phyloP scores from a whole-genome alignment of 2,329 filamentous ascomycete species.

The Calonectria hongkongensis region DNA sequence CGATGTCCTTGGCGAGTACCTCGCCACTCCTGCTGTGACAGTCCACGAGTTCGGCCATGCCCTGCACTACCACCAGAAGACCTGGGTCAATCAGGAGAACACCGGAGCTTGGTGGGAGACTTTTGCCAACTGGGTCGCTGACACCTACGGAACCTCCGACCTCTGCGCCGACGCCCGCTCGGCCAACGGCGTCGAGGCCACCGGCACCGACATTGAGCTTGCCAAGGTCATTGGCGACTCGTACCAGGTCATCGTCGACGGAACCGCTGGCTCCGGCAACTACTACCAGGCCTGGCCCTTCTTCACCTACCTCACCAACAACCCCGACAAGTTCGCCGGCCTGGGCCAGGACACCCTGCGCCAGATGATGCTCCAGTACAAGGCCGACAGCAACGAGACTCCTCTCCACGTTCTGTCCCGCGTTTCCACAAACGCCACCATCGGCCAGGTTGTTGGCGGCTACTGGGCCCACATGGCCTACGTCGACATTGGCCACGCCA shows the following conservation, averaged over 20 bases:
- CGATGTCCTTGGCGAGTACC: conserved; percentile 64
- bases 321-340: conserved; percentile 65
- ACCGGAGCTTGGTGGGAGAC: conserved; percentile 73
- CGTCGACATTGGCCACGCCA: conserved; percentile 68
- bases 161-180: conserved; percentile 64
- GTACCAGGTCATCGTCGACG: conserved; percentile 69
- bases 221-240: conserved; percentile 68
- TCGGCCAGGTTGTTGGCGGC: conserved; percentile 65
- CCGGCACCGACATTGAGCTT: conserved; percentile 63
- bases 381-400: conserved; percentile 67
- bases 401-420: conserved; percentile 68
- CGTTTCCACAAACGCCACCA: conserved; percentile 57
- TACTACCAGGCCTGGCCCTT: conserved; percentile 73
- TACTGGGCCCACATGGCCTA: conserved; percentile 74
- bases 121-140: conserved; percentile 69
- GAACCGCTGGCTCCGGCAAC: conserved; percentile 63
- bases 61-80: conserved; percentile 66
- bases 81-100: conserved; percentile 66
- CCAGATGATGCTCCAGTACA: conserved; percentile 66
- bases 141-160: conserved; percentile 67
- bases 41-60: conserved; percentile 71
- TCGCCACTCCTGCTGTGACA: conserved; percentile 63
- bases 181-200: conserved; percentile 58
- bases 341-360: conserved; percentile 64
- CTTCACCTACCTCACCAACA: conserved; percentile 68